phyloP scores from a whole-genome alignment of 1,139 yeast genomes.

The Yamadazyma oceani region DNA sequence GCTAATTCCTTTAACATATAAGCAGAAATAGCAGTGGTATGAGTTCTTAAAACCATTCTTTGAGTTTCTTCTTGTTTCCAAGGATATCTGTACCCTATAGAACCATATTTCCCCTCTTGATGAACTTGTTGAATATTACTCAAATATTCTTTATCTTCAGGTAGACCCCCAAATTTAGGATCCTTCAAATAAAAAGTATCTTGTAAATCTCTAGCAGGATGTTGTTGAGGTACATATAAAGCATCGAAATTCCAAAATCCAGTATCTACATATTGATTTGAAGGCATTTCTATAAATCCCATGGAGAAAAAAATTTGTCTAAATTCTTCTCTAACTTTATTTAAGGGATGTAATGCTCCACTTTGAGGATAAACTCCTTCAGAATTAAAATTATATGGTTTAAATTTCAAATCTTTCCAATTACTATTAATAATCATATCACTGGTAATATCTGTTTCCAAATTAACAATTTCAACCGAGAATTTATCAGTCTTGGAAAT shows the following conservation, averaged over 20 bases:
- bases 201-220: constrained; percentile 98
- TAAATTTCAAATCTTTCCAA: constrained; percentile 84
- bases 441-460: constrained; percentile 91
- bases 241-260: constrained; percentile 99
- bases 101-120: constrained; percentile 86
- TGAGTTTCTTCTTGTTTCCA: constrained; percentile 92
- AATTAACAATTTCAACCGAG: constrained; percentile 72
- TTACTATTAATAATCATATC: constrained; percentile 83
- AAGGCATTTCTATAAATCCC: constrained; percentile 99
- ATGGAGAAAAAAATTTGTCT: constrained; percentile 95
- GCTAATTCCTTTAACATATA: constrained; percentile 87
- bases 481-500: constrained; percentile 83
- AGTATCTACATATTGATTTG: constrained; percentile 94
- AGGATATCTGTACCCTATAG: constrained; percentile 97
- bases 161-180: constrained; percentile 76
- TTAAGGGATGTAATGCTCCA: constrained; percentile 96
- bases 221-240: constrained; percentile 96
- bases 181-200: constrained; percentile 97
- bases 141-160: constrained; percentile 78
- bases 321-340: constrained; percentile 95
- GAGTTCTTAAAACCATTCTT: constrained; percentile 92
- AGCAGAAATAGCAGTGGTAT: constrained; percentile 92
- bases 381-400: constrained; percentile 93
- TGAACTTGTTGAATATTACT: constrained; percentile 80
- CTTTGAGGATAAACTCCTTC: constrained; percentile 85